Conservation (phyloP, 83 land plant species). For the Picea abies region DNA sequence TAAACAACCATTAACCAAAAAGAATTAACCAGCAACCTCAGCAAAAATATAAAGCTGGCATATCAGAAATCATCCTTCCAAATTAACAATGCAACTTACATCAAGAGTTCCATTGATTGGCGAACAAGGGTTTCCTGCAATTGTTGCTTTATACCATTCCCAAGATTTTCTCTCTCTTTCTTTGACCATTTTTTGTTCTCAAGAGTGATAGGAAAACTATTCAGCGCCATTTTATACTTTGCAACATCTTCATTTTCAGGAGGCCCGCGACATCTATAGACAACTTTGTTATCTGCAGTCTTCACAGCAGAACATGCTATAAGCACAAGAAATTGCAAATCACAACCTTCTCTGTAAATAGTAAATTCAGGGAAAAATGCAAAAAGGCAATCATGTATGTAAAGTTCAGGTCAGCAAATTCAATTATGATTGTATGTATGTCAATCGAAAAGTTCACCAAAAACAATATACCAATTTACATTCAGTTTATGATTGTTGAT, state of each 20-base stretch:
- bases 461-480: background rate
- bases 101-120: slow-evolving; percentile 45
- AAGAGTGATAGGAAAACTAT: slow-evolving; percentile 39
- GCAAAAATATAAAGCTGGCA: background rate
- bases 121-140: slow-evolving; percentile 69
- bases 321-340: background rate
- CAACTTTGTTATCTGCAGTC: slow-evolving; percentile 18
- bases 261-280: slow-evolving; percentile 55
- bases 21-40: background rate
- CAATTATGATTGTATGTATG: background rate
- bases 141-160: slow-evolving; percentile 81
- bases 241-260: slow-evolving; percentile 76
- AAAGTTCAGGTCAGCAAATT: slow-evolving; percentile 5
- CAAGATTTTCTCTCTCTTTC: slow-evolving; percentile 65
- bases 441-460: background rate
- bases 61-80: background rate
- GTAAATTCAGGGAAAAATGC: background rate
- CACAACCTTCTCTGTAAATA: background rate
- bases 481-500: background rate
- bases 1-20: background rate
- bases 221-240: slow-evolving; percentile 39
- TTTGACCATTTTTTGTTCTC: slow-evolving; percentile 59
- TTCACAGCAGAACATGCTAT: background rate
- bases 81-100: slow-evolving; percentile 30
- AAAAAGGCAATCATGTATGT: background rate